Evolutionary conservation across 495 filamentous ascomycete genomes (phyloP).

Genomic region (Copromyces sp.): DNA sequence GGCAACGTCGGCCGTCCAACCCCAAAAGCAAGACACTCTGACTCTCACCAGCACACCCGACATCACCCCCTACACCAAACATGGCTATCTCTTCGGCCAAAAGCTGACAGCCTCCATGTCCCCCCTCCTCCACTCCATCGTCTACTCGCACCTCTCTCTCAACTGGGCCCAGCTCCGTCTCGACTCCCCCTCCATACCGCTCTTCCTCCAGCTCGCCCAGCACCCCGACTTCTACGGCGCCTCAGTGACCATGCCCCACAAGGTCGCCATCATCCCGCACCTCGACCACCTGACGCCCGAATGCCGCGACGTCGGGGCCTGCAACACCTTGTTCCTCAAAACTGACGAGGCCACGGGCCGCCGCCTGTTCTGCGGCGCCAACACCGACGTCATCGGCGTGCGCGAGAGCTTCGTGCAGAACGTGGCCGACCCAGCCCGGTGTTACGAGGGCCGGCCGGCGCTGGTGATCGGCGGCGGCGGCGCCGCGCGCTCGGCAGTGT

Average conservation of each 20-base stretch:
- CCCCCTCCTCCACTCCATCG: slow-evolving; percentile 55
- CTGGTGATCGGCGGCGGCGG: slow-evolving; percentile 59
- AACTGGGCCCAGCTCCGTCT: slow-evolving; percentile 53
- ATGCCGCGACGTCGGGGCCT: slow-evolving; percentile 56
- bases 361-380: slow-evolving; percentile 51
- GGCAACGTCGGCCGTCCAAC: neutral
- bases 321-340: slow-evolving; percentile 63
- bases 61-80: slow-evolving; percentile 30
- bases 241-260: slow-evolving; percentile 68
- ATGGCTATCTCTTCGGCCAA: slow-evolving; percentile 47
- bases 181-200: slow-evolving; percentile 41
- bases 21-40: neutral
- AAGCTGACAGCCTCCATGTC: slow-evolving; percentile 56
- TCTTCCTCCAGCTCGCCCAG: slow-evolving; percentile 21
- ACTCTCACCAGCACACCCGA: neutral
- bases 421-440: slow-evolving; percentile 18
- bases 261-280: slow-evolving; percentile 57
- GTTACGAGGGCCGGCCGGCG: slow-evolving; percentile 46
- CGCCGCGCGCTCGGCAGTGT: slow-evolving; percentile 59
- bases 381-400: slow-evolving; percentile 68
- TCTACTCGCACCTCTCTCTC: slow-evolving; percentile 48
- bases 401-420: slow-evolving; percentile 59
- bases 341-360: slow-evolving; percentile 27
- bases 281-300: slow-evolving; percentile 60
- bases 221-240: slow-evolving; percentile 34